phyloP scores from a whole-genome alignment of 2,329 filamentous ascomycete species.

The Claviceps purpurea region DNA sequence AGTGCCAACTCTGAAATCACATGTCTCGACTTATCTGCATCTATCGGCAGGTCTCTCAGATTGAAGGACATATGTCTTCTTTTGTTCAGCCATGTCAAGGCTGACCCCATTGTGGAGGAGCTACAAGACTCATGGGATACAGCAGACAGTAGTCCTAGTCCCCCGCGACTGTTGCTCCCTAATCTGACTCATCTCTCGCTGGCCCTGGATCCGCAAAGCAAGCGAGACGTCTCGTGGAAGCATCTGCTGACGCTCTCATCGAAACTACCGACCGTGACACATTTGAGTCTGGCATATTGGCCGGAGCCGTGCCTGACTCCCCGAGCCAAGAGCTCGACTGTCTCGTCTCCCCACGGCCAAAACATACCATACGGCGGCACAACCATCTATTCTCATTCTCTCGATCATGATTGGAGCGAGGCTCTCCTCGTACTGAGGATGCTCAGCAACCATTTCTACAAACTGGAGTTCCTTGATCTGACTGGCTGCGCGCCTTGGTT shows the following conservation, averaged over 20 bases:
- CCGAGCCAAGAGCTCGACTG: conserved; percentile 33
- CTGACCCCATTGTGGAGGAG: conserved; percentile 10
- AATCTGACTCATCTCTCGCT: conserved; percentile 49
- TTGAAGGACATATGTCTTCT: conserved; percentile 39
- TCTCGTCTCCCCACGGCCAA: conserved; percentile 30
- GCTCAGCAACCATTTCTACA: conserved; percentile 40
- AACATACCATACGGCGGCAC: conserved; percentile 40
- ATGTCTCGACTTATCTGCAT: conserved; percentile 40
- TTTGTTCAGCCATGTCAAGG: conserved; percentile 27
- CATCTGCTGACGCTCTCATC: conserved; percentile 41
- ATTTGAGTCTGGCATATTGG: conserved; percentile 50
- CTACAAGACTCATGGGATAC: conserved; percentile 42
- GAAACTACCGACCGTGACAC: conserved; percentile 41
- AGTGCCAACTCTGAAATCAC: conserved; percentile 24
- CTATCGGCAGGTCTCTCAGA: conserved; percentile 35
- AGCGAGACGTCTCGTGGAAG: conserved; percentile 37
- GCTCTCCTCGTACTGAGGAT: conserved; percentile 41
- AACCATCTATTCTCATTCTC: conserved; percentile 41
- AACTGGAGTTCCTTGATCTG: conserved; percentile 47
- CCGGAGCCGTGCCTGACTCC: conserved; percentile 45
- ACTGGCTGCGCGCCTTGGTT: conserved; percentile 46
- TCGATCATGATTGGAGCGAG: conserved; percentile 48
- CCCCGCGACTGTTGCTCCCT: conserved; percentile 32
- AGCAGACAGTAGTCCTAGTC: conserved; percentile 18
- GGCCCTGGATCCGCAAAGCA: conserved; percentile 27